Evolutionary conservation across 75 land plant species (phyloP), one percentile per base, ranked within the genome.

Genomic region (Pinus albicaulis): DNA sequence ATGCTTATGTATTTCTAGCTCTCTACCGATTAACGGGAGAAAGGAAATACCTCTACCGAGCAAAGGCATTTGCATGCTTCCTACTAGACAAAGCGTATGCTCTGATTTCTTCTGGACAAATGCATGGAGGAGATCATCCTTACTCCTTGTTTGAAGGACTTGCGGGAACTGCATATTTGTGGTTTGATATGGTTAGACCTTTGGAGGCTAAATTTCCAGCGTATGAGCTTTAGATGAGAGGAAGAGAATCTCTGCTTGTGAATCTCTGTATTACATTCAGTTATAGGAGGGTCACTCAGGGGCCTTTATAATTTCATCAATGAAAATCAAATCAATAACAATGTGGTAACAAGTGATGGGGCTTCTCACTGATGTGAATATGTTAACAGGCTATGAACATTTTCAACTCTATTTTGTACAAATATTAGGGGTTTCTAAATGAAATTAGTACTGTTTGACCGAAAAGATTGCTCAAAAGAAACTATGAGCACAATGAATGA

Each of bases 51-150:
- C 66, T 96, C 34, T 81, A 89, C 69, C 86, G 89, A 53, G 98
- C 95, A 8, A 90, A 82, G 75, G 89, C 92, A 52, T 96, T 96
- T 84, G 79, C 95, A 16, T 79, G 82, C 68, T 96, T 96, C 76
- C 82, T 93, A 3, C 80, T 73, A 11, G 89, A 93, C 31, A 81
- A 79, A 62, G 94, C 84, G 53, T 31, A 81, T 23, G 68, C 65
- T 48, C 84, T 96, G 57, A 94, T 94, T 23, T 77, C 86, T n/a
- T 65, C 80, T 2, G 93, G 97, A 34, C 71, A 81, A 66, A 92
- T 93, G 95, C 94, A 96, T 77, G 89, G 93, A 56, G 99, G 99
- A 19, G 99, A 96, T 79, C 86, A 74, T 72, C 94, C 95, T 3
- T 84, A 72, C 80, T 96, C 98, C 12, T 73, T 96, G 64, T 96